Evolutionary conservation across 805 yeast genomes (phyloP).

Genomic region (Kodamaea kakaduensis): DNA sequence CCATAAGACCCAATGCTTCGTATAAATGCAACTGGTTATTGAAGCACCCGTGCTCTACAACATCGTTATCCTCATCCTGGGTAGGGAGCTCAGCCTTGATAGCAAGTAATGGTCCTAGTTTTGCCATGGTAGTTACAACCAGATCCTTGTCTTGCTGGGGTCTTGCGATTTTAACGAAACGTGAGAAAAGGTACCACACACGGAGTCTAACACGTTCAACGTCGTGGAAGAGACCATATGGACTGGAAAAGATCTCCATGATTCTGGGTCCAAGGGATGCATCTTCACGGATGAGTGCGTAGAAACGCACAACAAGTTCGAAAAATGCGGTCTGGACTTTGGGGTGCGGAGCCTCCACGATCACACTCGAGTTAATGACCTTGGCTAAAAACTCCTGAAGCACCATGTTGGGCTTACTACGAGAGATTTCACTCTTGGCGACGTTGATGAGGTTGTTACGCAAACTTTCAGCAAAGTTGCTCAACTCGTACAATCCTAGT

Average conservation of each 20-base stretch:
- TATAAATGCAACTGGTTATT: constrained; percentile 77
- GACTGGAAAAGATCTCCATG: constrained; percentile 73
- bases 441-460: constrained; percentile 72
- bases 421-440: constrained; percentile 60
- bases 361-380: constrained; percentile 46
- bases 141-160: constrained; percentile 50
- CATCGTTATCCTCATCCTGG: constrained; percentile 54
- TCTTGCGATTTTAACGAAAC: constrained; percentile 74
- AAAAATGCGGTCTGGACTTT: constrained; percentile 75
- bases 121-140: constrained; percentile 49
- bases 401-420: constrained; percentile 60
- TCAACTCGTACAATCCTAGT: constrained; percentile 79
- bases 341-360: constrained; percentile 62
- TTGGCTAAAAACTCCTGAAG: constrained; percentile 59
- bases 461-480: constrained; percentile 73
- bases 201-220: constrained; percentile 73
- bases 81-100: constrained; percentile 56
- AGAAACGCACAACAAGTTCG: constrained; percentile 80
- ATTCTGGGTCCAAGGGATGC: constrained; percentile 55
- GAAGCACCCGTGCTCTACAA: constrained; percentile 52
- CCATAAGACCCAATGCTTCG: constrained; percentile 80
- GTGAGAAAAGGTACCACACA: constrained; percentile 85
- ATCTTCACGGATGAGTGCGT: constrained; percentile 50
- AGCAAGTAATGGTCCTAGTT: constrained; percentile 57
- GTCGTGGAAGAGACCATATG: constrained; percentile 75